A percentile compares a stretch with the other conserved stretches of the same genome.
These are phyloP conservation scores for Kodamaea kakaduensis DNA, from an alignment of 805 yeast species.

Conservation along the genomic window DNA sequence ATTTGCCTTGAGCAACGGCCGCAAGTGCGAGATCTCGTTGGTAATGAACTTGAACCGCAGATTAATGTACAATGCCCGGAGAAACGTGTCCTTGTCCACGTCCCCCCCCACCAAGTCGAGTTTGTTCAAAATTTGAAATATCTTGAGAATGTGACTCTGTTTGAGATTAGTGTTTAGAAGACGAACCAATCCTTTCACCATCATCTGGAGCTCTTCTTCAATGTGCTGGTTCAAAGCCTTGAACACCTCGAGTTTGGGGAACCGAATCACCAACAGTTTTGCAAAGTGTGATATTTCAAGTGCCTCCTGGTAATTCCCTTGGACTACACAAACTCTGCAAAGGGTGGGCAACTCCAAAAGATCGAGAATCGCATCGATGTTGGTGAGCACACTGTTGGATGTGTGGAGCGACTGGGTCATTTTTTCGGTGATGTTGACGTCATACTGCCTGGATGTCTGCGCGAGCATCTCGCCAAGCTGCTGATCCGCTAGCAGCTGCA, in stretches of 20 bases:
- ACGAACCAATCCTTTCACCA: conserved; percentile 69
- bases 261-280: conserved; percentile 63
- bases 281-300: conserved; percentile 77
- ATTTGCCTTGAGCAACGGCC: conserved; percentile 52
- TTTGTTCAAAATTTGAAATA: conserved; percentile 69
- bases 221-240: conserved; percentile 48
- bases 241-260: conserved; percentile 56
- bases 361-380: conserved; percentile 70
- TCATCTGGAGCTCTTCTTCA: conserved; percentile 51
- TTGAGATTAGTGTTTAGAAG: conserved; percentile 71
- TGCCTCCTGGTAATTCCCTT: conserved; percentile 87
- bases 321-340: conserved; percentile 75
- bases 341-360: conserved; percentile 80
- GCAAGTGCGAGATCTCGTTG: conserved; percentile 53
- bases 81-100: conserved; percentile 16
- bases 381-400: conserved; percentile 43
- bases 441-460: conserved; percentile 12
- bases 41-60: conserved; percentile 67
- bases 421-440: conserved; percentile 20
- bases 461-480: conserved; percentile 11
- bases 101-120: conserved; percentile 43
- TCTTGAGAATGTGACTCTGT: conserved; percentile 74
- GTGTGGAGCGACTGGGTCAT: conserved; percentile 18
- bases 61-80: conserved; percentile 57
- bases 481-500: conserved; percentile 7